Conservation (phyloP, 176 grass and related monocot genomes). For the Pontederia crassipes region DNA sequence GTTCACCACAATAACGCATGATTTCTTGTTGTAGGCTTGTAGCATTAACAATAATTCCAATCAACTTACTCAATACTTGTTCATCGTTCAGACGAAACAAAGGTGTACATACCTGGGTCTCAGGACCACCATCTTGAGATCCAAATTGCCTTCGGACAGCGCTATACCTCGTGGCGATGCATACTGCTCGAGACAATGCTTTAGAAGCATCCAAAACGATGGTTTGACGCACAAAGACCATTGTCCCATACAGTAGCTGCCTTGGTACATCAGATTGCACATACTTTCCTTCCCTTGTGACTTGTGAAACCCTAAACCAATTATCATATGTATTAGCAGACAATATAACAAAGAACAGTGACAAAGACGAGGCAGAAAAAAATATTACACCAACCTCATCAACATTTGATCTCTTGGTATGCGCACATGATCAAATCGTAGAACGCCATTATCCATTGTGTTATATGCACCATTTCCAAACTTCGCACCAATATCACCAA, state of each 20-base stretch:
- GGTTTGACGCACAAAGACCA: slow-evolving; percentile 88
- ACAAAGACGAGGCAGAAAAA: too few relatives aligned
- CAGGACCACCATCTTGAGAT: slow-evolving; percentile 57
- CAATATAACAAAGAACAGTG: not conserved
- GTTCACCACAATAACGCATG: too few relatives aligned
- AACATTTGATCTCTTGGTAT: slow-evolving; percentile 97
- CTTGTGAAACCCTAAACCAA: slow-evolving; percentile 73
- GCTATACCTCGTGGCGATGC: slow-evolving; percentile 87
- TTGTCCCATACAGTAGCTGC: slow-evolving; percentile 88
- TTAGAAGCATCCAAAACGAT: slow-evolving; percentile 93
- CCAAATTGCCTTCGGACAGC: slow-evolving; percentile 88
- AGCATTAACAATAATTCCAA: too few relatives aligned
- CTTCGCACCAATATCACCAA: slow-evolving; percentile 95
- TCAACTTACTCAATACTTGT: too few relatives aligned
- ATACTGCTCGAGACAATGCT: slow-evolving; percentile 81
- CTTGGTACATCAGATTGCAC: slow-evolving; percentile 84
- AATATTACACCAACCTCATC: slow-evolving; percentile 34
- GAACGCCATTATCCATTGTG: slow-evolving; percentile 96
- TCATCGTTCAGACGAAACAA: not conserved
- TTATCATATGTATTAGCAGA: not conserved
- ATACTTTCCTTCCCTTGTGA: slow-evolving; percentile 93
- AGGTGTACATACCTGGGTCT: slow-evolving; percentile 52
- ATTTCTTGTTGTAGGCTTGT: too few relatives aligned
- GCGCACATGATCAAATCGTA: slow-evolving; percentile 86
- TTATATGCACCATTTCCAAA: slow-evolving; percentile 64